phyloP scores from a whole-genome alignment of 1,284 basidiomycete genomes.

The Cutaneotrichosporon cavernicola region DNA sequence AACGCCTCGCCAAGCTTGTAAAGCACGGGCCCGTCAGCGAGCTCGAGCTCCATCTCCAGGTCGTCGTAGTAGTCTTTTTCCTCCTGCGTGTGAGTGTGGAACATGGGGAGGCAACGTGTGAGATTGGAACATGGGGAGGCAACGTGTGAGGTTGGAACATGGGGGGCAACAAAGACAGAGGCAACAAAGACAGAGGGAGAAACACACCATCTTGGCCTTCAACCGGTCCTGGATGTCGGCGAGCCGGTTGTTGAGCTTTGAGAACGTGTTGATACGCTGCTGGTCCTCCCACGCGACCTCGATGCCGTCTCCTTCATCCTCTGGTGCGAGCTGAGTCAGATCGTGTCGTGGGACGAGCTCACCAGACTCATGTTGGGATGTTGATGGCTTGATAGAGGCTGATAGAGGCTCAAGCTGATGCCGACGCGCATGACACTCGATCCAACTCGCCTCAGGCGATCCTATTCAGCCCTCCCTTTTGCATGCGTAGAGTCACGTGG shows the following conservation, averaged over 20 bases:
- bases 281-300: constrained; percentile 98
- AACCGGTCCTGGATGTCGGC: constrained; percentile 72
- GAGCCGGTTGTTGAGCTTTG: constrained; percentile 79
- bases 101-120: too few relatives aligned
- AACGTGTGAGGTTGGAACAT: too few relatives aligned
- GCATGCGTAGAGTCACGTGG: neutral
- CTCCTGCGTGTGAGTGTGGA: constrained; percentile 62
- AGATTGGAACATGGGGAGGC: too few relatives aligned
- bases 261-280: constrained; percentile 87
- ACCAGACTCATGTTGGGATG: constrained; percentile 40
- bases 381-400: too few relatives aligned
- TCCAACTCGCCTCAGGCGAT: neutral
- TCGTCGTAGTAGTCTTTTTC: constrained; percentile 93
- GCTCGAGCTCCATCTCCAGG: constrained; percentile 77
- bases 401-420: neutral
- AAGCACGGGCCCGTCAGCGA: constrained; percentile 77
- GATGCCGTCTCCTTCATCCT: constrained; percentile 72
- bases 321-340: constrained; percentile 58
- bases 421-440: constrained; percentile 1
- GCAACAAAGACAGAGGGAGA: neutral
- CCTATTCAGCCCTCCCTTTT: constrained; percentile 7
- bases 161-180: too few relatives aligned
- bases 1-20: constrained; percentile 92
- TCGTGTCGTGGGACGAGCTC: neutral
- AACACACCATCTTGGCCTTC: constrained; percentile 65